Base-by-base conservation (phyloP, 1,284 basidiomycete genomes). In the Meira nashicola region DNA sequence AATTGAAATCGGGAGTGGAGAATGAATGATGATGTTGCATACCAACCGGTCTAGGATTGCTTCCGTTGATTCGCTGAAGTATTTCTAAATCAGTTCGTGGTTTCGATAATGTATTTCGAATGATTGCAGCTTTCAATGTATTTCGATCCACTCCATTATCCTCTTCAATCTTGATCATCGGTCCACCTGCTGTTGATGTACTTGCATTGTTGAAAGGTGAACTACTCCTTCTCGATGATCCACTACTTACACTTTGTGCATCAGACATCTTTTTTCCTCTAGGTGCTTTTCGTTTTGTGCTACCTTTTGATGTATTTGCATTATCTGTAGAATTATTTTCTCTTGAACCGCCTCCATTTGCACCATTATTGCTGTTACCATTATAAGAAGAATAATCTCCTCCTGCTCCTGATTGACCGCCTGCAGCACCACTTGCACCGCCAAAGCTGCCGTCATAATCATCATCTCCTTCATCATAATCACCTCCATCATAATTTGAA, bases 401-500 rank as follows among this genome's bases (percentile, higher is more conserved):
- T 4, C 15, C 19, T 12, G 19, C 19, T 14, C 54, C 54, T 17
- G 40, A 38, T 17, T 39, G n/a, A 14, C 7, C 38, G 14, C 39
- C 40, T 4, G 40, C 25, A 15, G 40, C 8, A 44, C 28, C 54
- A 17, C 52, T 33, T 14, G 14, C 38, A 14, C 52, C 52, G 19
- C 54, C 54, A 19, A n/a, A n/a, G 28, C 46, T 19, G n/a, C 44
- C 54, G 7, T 46, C 54, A 12, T 4, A 17, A 23, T 15, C 15
- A 11, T 51, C 15, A 37, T 15, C 48, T 12, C 40, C 49, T 5
- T 25, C 55, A 21, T 28, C 49, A 47, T 17, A 12, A 33, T 56
- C 49, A n/a, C 17, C 50, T 48, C 48, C 58, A 4, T 41, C 55
- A 15, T 46, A n/a, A 50, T 60, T 52, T 10, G 52, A 57, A 17